These are phyloP conservation scores for Sophora flavescens DNA, from an alignment of 306 rosid genomes.

Conservation along the genomic window DNA sequence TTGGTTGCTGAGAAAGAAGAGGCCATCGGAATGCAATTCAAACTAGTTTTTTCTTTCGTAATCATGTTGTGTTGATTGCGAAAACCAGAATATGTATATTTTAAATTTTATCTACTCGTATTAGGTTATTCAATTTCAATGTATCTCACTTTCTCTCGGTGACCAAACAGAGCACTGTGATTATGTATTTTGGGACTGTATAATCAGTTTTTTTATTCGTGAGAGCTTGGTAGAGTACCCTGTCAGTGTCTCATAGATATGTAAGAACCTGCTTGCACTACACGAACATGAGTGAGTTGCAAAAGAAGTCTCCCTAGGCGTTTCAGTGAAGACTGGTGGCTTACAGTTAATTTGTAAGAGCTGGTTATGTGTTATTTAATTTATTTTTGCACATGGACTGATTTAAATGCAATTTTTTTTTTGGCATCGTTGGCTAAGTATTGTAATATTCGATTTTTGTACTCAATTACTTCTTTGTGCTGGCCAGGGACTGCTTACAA, in stretches of 20 bases:
- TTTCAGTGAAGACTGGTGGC: constrained; percentile 95
- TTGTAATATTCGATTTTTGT: constrained; percentile 35
- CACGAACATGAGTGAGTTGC: constrained; percentile 85
- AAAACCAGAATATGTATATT: not conserved
- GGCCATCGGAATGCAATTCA: constrained; percentile 25
- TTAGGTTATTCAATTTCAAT: constrained; percentile 36
- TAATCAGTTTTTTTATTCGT: constrained; percentile 56
- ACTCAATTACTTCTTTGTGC: constrained; percentile 45
- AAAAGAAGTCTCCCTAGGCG: constrained; percentile 97
- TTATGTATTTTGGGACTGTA: constrained; percentile 45
- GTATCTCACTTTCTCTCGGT: constrained; percentile 47
- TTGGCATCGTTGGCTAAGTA: constrained; percentile 6
- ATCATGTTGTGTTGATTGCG: not conserved
- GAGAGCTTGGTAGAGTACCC: constrained; percentile 78
- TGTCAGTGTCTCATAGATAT: constrained; percentile 80
- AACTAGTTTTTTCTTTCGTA: constrained; percentile 18
- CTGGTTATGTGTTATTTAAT: constrained; percentile 70
- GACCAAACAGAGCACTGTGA: constrained; percentile 51
- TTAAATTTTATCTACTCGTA: not conserved
- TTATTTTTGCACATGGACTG: constrained; percentile 48
- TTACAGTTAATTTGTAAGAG: constrained; percentile 97
- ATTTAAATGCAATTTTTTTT: constrained; percentile 31
- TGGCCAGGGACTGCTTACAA: constrained; percentile 44
- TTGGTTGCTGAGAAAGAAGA: constrained; percentile 61
- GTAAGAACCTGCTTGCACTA: constrained; percentile 91